Base-by-base conservation (phyloP, 352 stramenopile genomes). In the Peronosclerospora sorghi region DNA sequence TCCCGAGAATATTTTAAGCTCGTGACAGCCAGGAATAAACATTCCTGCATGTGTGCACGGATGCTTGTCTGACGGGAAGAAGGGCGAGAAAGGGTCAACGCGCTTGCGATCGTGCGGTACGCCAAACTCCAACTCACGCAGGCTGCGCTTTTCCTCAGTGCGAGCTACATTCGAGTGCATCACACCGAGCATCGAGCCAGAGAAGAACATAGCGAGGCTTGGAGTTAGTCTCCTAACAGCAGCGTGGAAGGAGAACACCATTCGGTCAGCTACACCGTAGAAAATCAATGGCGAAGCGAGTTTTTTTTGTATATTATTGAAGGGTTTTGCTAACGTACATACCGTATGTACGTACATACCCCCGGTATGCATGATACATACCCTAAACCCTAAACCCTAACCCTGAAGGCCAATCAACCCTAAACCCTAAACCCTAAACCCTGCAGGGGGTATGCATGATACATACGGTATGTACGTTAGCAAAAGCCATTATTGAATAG, bases 1-100 rank as follows among this genome's bases (percentile, higher is more conserved):
- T 45, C 86, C 86, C 2, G 82, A 89, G 56, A 96, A 94, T 50
- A 96, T 90, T 65, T 95, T 95, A 50, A 96, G 85, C 62, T 96
- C 85, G 58, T 94, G 80, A 60, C 85, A 96, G 35, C 83, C 83
- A 0, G 82, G 83, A 47, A 94, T 92, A 60, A 96, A 96, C 78
- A 93, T 90, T 37, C 85, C 81, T 7, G 83, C 78, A 51, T 93
- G 70, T 35, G 84, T 94, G 59, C 84, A 95, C 50, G 80, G 76
- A 59, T 95, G 84, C 54, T 92, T 92, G 64, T 92, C 80, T 17
- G 80, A 92, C 43, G 80, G 80, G 48, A 92, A 92, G 56, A 92
- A 92, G 6, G 80, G 80, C 43, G 80, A 92, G 63, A 89, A 86
- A 36, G 80, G 80, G 39, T 92, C 80, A 46, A 92, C 80, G 59